These are phyloP conservation scores for Rhizopus delemar DNA, from an alignment of 371 early-diverging fungal species.

Conservation along the genomic window DNA sequence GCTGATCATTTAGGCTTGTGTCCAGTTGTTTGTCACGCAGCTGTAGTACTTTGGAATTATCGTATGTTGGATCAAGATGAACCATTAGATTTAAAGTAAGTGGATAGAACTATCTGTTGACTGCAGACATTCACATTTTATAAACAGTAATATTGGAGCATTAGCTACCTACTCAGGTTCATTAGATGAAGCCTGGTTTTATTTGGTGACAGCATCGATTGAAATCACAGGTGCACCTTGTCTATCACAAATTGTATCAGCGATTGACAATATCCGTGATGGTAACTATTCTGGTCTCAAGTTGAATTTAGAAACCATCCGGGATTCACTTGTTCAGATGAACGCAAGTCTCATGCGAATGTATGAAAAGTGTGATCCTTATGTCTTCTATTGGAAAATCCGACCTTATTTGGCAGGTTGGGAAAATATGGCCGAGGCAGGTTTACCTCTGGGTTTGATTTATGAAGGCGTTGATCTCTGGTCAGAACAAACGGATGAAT, in stretches of 20 bases:
- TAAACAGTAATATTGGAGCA: constrained; percentile 72
- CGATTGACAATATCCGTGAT: constrained; percentile 58
- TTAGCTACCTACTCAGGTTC: constrained; percentile 87
- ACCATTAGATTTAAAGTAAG: constrained; percentile 69
- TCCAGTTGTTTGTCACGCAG: constrained; percentile 88
- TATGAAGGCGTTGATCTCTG: constrained; percentile 85
- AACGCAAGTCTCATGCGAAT: constrained; percentile 74
- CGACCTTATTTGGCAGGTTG: constrained; percentile 92
- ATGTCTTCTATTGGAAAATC: constrained; percentile 94
- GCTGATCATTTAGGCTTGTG: constrained; percentile 82
- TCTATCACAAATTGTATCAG: constrained; percentile 61
- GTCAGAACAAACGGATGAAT: constrained; percentile 51
- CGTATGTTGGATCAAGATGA: constrained; percentile 73
- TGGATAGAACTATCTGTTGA: not conserved
- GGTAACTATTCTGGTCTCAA: constrained; percentile 53
- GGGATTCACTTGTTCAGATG: constrained; percentile 59
- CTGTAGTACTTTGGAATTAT: constrained; percentile 91
- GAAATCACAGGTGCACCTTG: constrained; percentile 88
- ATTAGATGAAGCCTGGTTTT: constrained; percentile 96
- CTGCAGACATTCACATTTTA: not conserved
- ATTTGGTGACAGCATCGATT: constrained; percentile 87
- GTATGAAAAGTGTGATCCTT: constrained; percentile 93
- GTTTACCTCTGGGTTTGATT: constrained; percentile 83
- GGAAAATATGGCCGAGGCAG: constrained; percentile 87
- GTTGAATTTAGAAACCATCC: constrained; percentile 57